phyloP scores from a whole-genome alignment of 2,329 filamentous ascomycete species.

The Diaporthe eres region DNA sequence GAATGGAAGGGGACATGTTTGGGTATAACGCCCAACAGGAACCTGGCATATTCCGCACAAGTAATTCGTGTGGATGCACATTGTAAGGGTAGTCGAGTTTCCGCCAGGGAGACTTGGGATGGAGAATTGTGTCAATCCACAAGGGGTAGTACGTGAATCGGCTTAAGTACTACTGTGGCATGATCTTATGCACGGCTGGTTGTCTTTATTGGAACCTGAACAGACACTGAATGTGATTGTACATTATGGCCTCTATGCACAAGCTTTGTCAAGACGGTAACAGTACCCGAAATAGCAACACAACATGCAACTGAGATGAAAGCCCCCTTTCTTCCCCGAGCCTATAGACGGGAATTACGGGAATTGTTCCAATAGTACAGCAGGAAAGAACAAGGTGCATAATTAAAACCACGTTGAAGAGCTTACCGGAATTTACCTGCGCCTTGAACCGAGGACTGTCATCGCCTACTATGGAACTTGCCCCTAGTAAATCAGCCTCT shows the following conservation, averaged over 20 bases:
- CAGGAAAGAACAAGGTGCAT: not conserved
- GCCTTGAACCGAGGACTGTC: no score
- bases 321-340: not conserved
- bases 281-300: not conserved
- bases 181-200: not conserved
- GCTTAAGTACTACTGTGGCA: not conserved
- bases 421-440: no score
- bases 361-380: not conserved
- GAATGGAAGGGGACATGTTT: not conserved
- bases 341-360: no score
- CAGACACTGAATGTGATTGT: not conserved
- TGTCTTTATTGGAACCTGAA: not conserved
- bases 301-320: not conserved
- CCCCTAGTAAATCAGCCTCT: no score
- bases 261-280: not conserved
- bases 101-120: constrained; percentile 14
- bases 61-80: not conserved
- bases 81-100: not conserved
- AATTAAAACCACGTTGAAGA: not conserved
- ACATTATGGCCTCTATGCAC: not conserved
- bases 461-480: no score
- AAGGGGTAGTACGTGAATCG: not conserved
- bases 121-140: not conserved
- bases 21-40: not conserved
- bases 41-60: not conserved